Evolutionary conservation across 1,139 yeast genomes (phyloP), one percentile per base, ranked within the genome.

Genomic region (Meyerozyma carpophila): DNA sequence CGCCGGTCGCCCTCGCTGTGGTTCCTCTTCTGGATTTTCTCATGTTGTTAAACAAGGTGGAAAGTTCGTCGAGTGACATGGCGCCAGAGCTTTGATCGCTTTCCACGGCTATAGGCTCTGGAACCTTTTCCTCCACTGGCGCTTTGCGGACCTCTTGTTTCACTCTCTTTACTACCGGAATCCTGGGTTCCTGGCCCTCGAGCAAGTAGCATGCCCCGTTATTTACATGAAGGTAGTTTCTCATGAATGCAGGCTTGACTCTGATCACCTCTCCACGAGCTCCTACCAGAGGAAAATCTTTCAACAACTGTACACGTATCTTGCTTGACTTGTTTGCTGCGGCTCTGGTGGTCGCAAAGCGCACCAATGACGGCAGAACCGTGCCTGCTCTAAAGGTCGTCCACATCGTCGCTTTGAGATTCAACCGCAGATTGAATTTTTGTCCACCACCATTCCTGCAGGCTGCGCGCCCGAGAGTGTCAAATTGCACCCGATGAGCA

Each of bases 191-290:
- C 46, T 74, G 68, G 13, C 72, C 77, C 39, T 71, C 67, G 32
- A 77, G 61, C 28, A 85, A 72, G 57, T 85, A 86, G 32, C 79
- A 77, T 3, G 96, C 96, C 40, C 87, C 85, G 53, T 86, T 82
- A 48, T 69, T 57, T 42, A 79, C 77, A 55, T 89, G 89, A 46
- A 90, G 73, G 54, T 69, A 78, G 65, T 86, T 87, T 61, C 93
- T 78, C 96, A 90, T 90, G 47, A 79, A 73, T 14, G 93, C 87
- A 29, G 95, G 88, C 48, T 80, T 75, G n/a, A 89, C 96, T 36
- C 76, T 68, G 24, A 86, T 75, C 39, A 90, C 73, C 65, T 90
- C 85, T 26, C 96, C 96, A 41, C 61, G 61, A 36, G 65, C 68
- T n/a, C 88, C 89, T 46, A 80, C 62, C 9, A 73, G 75, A 32